Conservation (phyloP, 805 yeast species). For the Kuraishia hungarica region DNA sequence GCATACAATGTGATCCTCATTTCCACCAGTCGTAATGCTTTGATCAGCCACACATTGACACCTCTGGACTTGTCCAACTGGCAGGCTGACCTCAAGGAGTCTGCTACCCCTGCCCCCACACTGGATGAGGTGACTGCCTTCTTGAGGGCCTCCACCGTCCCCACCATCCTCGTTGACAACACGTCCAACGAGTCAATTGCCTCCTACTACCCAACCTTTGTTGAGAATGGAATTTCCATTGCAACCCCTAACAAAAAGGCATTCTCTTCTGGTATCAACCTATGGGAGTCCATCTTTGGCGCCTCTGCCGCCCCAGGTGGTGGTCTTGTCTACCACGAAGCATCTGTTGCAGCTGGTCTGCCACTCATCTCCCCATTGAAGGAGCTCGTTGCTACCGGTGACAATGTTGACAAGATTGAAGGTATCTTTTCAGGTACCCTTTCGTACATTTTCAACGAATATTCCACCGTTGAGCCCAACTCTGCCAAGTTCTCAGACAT, state of each 20-base stretch:
- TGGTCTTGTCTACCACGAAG: constrained; percentile 91
- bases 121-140: constrained; percentile 51
- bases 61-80: constrained; percentile 63
- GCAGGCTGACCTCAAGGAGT: constrained; percentile 36
- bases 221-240: constrained; percentile 74
- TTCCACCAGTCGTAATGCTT: constrained; percentile 66
- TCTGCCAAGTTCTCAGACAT: constrained; percentile 80
- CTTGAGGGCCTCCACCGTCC: constrained; percentile 58
- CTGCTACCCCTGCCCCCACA: constrained; percentile 41
- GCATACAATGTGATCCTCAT: constrained; percentile 72
- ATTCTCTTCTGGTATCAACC: constrained; percentile 64
- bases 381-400: constrained; percentile 90
- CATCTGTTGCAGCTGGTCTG: constrained; percentile 97
- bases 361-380: constrained; percentile 86
- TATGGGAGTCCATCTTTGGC: constrained; percentile 72
- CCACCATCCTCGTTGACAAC: constrained; percentile 87
- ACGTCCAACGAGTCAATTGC: constrained; percentile 83
- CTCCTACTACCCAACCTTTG: constrained; percentile 63
- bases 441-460: constrained; percentile 91
- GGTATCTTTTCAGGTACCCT: constrained; percentile 96
- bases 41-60: constrained; percentile 58
- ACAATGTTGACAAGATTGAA: constrained; percentile 82
- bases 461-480: constrained; percentile 58
- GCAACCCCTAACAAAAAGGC: constrained; percentile 99
- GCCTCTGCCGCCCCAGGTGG: constrained; percentile 44